phyloP scores from a whole-genome alignment of 345 rosid species.

The Hibiscus syriacus region DNA sequence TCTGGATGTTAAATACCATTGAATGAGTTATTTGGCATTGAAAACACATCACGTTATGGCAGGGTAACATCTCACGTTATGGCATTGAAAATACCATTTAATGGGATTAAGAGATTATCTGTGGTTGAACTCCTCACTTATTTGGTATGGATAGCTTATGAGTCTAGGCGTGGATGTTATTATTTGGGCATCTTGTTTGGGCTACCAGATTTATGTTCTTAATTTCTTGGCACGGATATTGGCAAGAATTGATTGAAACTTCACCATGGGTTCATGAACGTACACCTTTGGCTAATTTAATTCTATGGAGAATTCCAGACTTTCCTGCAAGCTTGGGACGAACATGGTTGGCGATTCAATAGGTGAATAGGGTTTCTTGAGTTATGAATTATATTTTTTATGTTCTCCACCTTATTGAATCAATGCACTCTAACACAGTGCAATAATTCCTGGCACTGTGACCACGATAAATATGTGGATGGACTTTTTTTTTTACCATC shows the following conservation, averaged over 20 bases:
- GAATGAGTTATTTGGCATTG: too few species aligned
- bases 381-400: not conserved
- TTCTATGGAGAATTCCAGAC: not conserved
- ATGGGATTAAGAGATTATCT: too few species aligned
- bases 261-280: not conserved
- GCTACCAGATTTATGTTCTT: not conserved
- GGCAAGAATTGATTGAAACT: not conserved
- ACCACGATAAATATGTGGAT: not conserved
- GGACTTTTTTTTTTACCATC: not conserved
- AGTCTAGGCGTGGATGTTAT: not conserved
- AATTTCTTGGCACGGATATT: not conserved
- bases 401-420: not conserved
- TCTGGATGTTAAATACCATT: too few species aligned
- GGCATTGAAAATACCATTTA: too few species aligned
- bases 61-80: too few species aligned
- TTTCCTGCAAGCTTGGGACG: not conserved
- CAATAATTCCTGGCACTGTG: not conserved
- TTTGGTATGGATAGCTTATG: not conserved
- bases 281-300: not conserved
- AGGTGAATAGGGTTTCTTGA: not conserved
- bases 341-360: not conserved
- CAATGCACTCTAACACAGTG: not conserved
- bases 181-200: not conserved
- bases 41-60: too few species aligned
- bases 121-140: too few species aligned